Base-by-base conservation (phyloP, 140 eudicot species). In the Ambrosia hybrid region DNA sequence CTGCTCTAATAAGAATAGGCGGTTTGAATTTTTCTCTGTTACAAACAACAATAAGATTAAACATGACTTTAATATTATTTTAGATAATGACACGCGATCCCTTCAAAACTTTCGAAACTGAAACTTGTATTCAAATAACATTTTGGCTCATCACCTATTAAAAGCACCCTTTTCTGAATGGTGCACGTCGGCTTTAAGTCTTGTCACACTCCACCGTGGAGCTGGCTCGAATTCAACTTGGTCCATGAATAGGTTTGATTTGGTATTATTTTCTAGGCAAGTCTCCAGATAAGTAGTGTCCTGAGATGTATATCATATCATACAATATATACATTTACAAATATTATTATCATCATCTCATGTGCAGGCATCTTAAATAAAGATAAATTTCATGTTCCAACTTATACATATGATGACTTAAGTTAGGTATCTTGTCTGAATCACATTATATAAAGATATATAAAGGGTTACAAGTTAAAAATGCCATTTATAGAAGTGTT, bases 201-300 rank as follows among this genome's bases (percentile, higher is more conserved):
- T 68, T 17, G 88, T 84, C 34, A 91, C 99, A 75, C 57, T 80
- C 99, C 99, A 94, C 59, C 79, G 76, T 67, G 82, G 91, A 60
- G 97, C 91, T 15, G 97, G 97, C 80, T 90, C 97, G 74, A 94
- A 94, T 46, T 94, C 97, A 59, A 94, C 99, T 94, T 94, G 99
- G 76, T 94, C 99, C 99, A 90, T 90, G 51, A 73, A 94, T 4
- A 94, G 95, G 78, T 84, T 85, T 73, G 94, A 76, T 83, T 94
- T 94, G n/a, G 97, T 94, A 72, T 90, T 92, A 71, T 94, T 94
- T 75, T 94, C 99, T 55, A 94, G 82, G 75, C 99, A 90, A 51
- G 99, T 96, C 89, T 94, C 99, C 85, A 94, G 70, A 78, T 77
- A 94, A 5, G 97, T 94, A 60, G 81, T 83, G 17, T 94, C 99